Evolutionary conservation across 176 grass and related monocot genomes (phyloP), one percentile per base, ranked within the genome.

Genomic region (Microstegium vimineum): DNA sequence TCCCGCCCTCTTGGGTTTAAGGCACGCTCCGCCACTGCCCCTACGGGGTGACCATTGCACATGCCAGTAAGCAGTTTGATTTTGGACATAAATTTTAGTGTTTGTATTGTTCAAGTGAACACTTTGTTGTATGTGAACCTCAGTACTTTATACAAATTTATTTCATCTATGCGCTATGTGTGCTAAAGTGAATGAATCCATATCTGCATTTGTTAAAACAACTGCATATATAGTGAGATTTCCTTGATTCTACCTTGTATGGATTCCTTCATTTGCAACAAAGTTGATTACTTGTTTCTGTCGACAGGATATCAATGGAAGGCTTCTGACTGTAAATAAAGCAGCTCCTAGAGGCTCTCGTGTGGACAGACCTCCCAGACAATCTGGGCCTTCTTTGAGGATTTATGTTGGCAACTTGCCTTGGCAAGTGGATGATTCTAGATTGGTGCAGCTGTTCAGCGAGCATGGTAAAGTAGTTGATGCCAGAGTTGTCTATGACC

Each of bases 391-490:
- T 77, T 84, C 88, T 27, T 90, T 90, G 34, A 94, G 91, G 80
- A 82, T 95, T 46, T 95, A 95, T 30, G 96, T 89, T 52, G 93
- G 96, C 37, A 99, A 99, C 70, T 75, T 99, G 62, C 87, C 96
- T 7, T 99, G 96, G 96, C 87, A 92, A 87, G 89, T 95, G 43
- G 96, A 95, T 61, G 96, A 95, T 74, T 65, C 89, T 13, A 88
- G 80, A 37, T 79, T 98, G 79, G 90, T 90, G 30, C 84, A 98
- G 79, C 5, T 98, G 30, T 98, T 98, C 75, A 93, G 93, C 0
- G 90, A 98, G 73, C 90, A 91, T 2, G 96, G 96, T 14, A 93
- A 99, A 84, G 93, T 95, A 35, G 80, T 99, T 6, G 91, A 91
- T 16, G 89, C 83, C 3, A 92, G 89, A 74, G 93, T 99, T 69